Evolutionary conservation across 345 rosid genomes (phyloP), one percentile per base, ranked within the genome.

Genomic region (Theobroma cacao): DNA sequence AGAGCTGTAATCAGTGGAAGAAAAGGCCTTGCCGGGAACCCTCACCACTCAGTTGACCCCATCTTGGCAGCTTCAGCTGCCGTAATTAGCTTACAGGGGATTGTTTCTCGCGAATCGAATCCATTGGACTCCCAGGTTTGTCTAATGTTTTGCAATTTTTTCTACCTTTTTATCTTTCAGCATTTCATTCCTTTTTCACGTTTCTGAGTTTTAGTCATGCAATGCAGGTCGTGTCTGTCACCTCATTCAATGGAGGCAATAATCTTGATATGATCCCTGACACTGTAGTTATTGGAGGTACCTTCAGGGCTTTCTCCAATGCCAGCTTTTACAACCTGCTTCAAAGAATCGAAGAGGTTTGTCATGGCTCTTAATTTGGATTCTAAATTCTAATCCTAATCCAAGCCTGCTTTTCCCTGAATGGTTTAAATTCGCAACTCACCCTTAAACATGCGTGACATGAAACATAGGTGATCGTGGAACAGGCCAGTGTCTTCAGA

Each of bases 81-180:
- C 0, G 92, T 94, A 1, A 90, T 92, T 22, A 94, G 97, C 79
- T 85, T 94, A 67, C 98, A 94, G 59, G 91, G 96, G 38, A 88
- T 94, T 55, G 93, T 94, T 8, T 94, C 98, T 26, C 94, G 97
- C 4, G 97, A 94, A 88, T 92, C 96, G 5, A 90, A 90, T 72
- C 98, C 98, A 28, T 71, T 94, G 26, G 98, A 94, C 33, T 84
- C 98, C 7, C 97, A 92, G 88, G 98, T 91, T 9, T 34, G 61
- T 77, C 30, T 43, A n/a, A 15, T 1, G 26, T 17, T 53, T 67
- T 3, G 40, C 55, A 60, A 2, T 2, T 20, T 55, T 56, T 20
- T 20, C 48, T 9, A 13, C 62, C 61, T 1, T 34, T 13, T 64
- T 2, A 7, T 33, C 61, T 40, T 38, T n/a, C 5, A 56, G 15